These are phyloP conservation scores for Polychytrium aggregatum DNA, from an alignment of 192 early-diverging fungal genomes.

Conservation along the genomic window DNA sequence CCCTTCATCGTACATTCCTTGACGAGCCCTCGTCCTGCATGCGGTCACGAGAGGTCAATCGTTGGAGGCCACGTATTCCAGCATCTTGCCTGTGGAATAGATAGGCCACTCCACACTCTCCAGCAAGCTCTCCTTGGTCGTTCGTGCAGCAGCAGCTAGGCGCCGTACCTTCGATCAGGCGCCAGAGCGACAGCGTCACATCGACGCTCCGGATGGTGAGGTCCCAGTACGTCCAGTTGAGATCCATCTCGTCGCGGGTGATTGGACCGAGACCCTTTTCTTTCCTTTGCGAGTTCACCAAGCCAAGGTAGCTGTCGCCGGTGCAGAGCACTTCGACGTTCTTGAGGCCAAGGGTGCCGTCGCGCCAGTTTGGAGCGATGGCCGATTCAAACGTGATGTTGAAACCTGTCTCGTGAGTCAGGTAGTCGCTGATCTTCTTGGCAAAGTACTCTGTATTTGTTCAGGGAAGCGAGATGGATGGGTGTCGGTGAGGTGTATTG, in stretches of 20 bases:
- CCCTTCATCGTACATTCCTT: slow-evolving; percentile 74
- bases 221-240: slow-evolving; percentile 84
- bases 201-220: slow-evolving; percentile 69
- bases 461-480: background rate
- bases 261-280: slow-evolving; percentile 5
- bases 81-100: no score
- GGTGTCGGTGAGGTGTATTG: background rate
- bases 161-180: slow-evolving; percentile 81
- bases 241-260: slow-evolving; percentile 35
- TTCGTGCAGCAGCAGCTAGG: no score
- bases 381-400: slow-evolving; percentile 82
- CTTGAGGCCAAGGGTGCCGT: slow-evolving; percentile 71
- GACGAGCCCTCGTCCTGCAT: slow-evolving; percentile 39
- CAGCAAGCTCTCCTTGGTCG: no score
- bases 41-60: background rate
- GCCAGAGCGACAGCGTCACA: slow-evolving; percentile 71
- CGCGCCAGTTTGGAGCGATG: slow-evolving; percentile 85
- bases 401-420: slow-evolving; percentile 69
- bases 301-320: slow-evolving; percentile 32
- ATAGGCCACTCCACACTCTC: no score
- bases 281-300: slow-evolving; percentile 12
- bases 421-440: slow-evolving; percentile 61
- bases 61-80: no score
- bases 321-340: slow-evolving; percentile 59
- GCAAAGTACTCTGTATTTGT: slow-evolving; percentile 58